phyloP scores from a whole-genome alignment of 2,329 filamentous ascomycete species.

The Paecilomyces formosus region DNA sequence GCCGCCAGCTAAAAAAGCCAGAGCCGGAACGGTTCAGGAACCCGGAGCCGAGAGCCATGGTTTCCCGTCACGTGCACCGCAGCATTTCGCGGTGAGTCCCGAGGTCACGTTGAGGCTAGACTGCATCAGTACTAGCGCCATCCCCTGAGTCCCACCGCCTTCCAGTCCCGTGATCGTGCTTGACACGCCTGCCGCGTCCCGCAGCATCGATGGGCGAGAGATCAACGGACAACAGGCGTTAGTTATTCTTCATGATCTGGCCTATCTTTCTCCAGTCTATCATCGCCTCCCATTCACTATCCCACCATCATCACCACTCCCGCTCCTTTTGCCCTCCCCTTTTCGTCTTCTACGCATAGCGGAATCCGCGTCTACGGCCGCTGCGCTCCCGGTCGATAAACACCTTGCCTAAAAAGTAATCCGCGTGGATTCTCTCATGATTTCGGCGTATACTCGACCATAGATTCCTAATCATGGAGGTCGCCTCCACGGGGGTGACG shows the following conservation, averaged over 20 bases:
- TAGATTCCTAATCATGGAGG: slow-evolving; percentile 29
- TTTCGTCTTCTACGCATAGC: background rate
- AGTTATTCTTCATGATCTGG: background rate
- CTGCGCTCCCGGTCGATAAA: slow-evolving; percentile 8
- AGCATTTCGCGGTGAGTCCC: background rate
- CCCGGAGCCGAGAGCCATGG: background rate
- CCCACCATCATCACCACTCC: background rate
- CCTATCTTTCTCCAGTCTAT: background rate
- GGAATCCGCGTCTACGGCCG: slow-evolving; percentile 5
- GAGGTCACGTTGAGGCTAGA: background rate
- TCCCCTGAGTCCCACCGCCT: slow-evolving; percentile 6
- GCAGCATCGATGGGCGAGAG: slow-evolving; percentile 1
- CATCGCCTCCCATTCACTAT: background rate
- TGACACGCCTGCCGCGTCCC: slow-evolving; percentile 18
- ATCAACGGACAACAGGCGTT: background rate
- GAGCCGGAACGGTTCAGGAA: background rate
- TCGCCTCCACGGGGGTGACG: slow-evolving; percentile 26
- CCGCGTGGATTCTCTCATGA: slow-evolving; percentile 23
- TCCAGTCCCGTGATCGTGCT: slow-evolving; percentile 7
- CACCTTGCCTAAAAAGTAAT: background rate
- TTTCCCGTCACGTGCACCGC: background rate
- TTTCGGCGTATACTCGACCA: slow-evolving; percentile 12
- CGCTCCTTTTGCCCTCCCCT: background rate
- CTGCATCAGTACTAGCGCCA: slow-evolving; percentile 6
- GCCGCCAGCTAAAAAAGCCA: background rate